A percentile compares a stretch with the other conserved stretches of the same genome.
Evolutionary conservation across 2,329 filamentous ascomycete species (phyloP).

Genomic region (Aplosporella prunicola): DNA sequence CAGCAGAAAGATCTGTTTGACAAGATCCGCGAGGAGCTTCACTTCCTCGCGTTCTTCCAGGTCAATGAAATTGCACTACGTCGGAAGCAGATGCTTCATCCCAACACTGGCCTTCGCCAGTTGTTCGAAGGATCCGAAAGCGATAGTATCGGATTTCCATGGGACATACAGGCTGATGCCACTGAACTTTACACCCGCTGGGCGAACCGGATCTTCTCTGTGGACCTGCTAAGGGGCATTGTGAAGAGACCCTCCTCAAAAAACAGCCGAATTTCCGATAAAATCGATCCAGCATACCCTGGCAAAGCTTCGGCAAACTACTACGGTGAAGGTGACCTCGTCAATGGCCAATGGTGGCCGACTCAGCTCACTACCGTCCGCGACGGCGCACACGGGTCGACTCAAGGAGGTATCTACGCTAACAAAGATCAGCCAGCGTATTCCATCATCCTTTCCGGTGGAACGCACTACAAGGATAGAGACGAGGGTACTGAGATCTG

Average conservation of each 20-base stretch:
- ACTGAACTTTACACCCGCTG: slow-evolving; percentile 39
- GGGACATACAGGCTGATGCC: slow-evolving; percentile 40
- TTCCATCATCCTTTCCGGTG: slow-evolving; percentile 45
- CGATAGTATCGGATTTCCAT: slow-evolving; percentile 28
- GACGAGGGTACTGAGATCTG: slow-evolving; percentile 42
- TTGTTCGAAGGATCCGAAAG: slow-evolving; percentile 28
- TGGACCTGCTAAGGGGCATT: slow-evolving; percentile 40
- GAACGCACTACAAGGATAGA: slow-evolving; percentile 36
- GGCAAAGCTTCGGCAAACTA: slow-evolving; percentile 20
- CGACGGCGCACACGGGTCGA: slow-evolving; percentile 44
- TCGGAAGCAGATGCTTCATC: slow-evolving; percentile 27
- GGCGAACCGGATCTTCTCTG: slow-evolving; percentile 32
- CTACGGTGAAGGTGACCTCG: slow-evolving; percentile 31
- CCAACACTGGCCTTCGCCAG: slow-evolving; percentile 28
- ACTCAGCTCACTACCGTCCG: slow-evolving; percentile 42
- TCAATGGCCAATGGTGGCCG: slow-evolving; percentile 47
- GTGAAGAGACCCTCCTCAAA: slow-evolving; percentile 8
- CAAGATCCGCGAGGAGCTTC: slow-evolving; percentile 27
- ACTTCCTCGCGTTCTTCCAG: slow-evolving; percentile 29
- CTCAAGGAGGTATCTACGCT: slow-evolving; percentile 45
- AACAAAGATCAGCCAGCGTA: slow-evolving; percentile 37
- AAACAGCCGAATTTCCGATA: slow-evolving; percentile 19
- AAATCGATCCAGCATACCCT: slow-evolving; percentile 18
- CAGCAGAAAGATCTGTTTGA: too few species aligned
- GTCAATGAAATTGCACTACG: slow-evolving; percentile 26